Conservation (phyloP, 257 asterid genomes). For the Nicotiana otophora region DNA sequence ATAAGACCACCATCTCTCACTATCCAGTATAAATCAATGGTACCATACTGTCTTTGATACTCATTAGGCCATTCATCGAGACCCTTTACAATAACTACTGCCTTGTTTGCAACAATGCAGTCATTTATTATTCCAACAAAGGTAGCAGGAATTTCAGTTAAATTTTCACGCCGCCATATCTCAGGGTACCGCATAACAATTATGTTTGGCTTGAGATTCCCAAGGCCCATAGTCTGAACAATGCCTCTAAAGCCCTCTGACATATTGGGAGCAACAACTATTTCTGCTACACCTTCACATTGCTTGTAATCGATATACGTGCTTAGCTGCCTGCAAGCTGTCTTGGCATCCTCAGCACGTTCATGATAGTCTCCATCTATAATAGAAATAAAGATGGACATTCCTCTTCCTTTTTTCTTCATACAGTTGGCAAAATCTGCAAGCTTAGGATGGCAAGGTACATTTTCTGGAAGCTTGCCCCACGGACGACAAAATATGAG, state of each 20-base stretch:
- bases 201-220: constrained; percentile 93
- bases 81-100: constrained; percentile 95
- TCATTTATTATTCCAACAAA: constrained; percentile 93
- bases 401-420: constrained; percentile 99
- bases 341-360: constrained; percentile 89
- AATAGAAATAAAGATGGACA: constrained; percentile 92
- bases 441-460: constrained; percentile 98
- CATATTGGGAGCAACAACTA: constrained; percentile 92
- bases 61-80: constrained; percentile 99
- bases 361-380: constrained; percentile 94
- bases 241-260: constrained; percentile 95
- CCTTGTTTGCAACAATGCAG: constrained; percentile 96
- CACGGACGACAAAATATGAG: constrained; percentile 97
- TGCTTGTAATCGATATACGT: constrained; percentile 84
- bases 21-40: constrained; percentile 96
- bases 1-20: constrained; percentile 97
- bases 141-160: constrained; percentile 82
- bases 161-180: constrained; percentile 92
- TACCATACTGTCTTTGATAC: constrained; percentile 93
- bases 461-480: constrained; percentile 97
- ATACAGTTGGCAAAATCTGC: constrained; percentile 96
- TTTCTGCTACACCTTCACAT: constrained; percentile 98
- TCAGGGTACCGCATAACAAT: constrained; percentile 97
- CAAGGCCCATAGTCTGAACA: constrained; percentile 97
- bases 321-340: constrained; percentile 82